These are phyloP conservation scores for Yamadazyma diddensiae DNA, from an alignment of 1,139 yeast species.

Conservation along the genomic window DNA sequence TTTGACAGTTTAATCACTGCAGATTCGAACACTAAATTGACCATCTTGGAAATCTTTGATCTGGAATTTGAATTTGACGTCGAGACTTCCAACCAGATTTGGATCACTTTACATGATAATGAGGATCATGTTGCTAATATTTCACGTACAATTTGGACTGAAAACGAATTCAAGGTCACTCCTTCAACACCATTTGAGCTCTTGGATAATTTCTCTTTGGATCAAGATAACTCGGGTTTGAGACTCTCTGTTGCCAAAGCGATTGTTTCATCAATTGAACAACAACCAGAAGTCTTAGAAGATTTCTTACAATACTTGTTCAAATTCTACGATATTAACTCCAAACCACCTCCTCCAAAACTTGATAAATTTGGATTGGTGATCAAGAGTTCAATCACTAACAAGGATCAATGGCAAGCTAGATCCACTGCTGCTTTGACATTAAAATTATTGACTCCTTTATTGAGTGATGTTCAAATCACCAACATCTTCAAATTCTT, in stretches of 20 bases:
- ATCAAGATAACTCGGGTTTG: constrained; percentile 56
- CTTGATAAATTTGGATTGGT: constrained; percentile 79
- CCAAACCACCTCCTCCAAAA: constrained; percentile 74
- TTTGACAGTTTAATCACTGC: constrained; percentile 60
- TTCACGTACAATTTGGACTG: constrained; percentile 85
- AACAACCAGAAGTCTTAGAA: constrained; percentile 14
- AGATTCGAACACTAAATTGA: constrained; percentile 68
- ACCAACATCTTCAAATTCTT: constrained; percentile 56
- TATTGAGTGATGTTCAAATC: constrained; percentile 39
- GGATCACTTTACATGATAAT: constrained; percentile 76
- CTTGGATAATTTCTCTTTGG: constrained; percentile 40
- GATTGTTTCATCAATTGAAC: constrained; percentile 17
- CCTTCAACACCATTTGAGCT: constrained; percentile 45
- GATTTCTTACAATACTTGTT: constrained; percentile 47
- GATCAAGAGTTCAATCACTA: constrained; percentile 56
- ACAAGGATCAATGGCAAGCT: constrained; percentile 77
- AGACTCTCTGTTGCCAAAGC: constrained; percentile 68
- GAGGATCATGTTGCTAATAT: constrained; percentile 60
- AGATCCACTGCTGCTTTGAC: constrained; percentile 80
- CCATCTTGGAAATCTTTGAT: constrained; percentile 81
- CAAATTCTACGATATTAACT: constrained; percentile 53
- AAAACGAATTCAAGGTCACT: constrained; percentile 54
- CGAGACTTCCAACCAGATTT: constrained; percentile 63
- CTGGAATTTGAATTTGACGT: constrained; percentile 77
- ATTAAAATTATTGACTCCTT: constrained; percentile 55